Percentiles rank a stretch among this genome's conserved stretches.
Conservation (phyloP, 108 stramenopile genomes). For the Skeletonema menzelii region DNA sequence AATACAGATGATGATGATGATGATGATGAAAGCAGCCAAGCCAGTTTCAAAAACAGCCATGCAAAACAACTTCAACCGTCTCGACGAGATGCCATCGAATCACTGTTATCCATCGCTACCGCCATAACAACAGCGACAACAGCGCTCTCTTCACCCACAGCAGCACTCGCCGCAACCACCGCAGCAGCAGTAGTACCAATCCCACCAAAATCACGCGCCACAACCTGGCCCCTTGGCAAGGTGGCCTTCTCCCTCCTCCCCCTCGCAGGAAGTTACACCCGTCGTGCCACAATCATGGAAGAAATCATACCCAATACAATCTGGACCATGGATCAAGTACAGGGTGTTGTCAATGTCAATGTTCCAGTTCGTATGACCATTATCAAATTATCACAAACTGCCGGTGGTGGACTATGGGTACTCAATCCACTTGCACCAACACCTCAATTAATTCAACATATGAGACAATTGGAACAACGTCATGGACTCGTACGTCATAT, state of each 20-base stretch:
- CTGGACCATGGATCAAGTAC: constrained; percentile 93
- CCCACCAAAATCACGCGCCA: constrained; percentile 33
- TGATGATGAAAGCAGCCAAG: too few relatives aligned
- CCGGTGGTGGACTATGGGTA: constrained; percentile 77
- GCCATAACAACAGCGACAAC: not conserved
- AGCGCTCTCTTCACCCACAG: not conserved
- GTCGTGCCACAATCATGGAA: constrained; percentile 68
- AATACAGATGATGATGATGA: too few relatives aligned
- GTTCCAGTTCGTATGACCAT: constrained; percentile 89
- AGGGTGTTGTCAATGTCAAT: constrained; percentile 93
- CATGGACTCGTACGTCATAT: constrained; percentile 87
- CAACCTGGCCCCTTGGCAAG: constrained; percentile 82
- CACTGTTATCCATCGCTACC: not conserved
- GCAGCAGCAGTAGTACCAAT: constrained; percentile 20
- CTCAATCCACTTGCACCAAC: constrained; percentile 94
- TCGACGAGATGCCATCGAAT: not conserved
- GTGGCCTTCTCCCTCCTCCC: constrained; percentile 81
- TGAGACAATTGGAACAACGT: constrained; percentile 59
- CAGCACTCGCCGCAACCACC: not conserved
- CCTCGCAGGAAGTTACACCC: constrained; percentile 67
- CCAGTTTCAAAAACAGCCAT: too few relatives aligned
- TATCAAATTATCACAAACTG: constrained; percentile 42
- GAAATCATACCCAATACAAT: constrained; percentile 37
- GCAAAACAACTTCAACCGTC: too few relatives aligned
- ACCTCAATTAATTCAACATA: constrained; percentile 71